Evolutionary conservation across 202 grass and related monocot genomes (phyloP).

Genomic region (Bolboschoenoplectus hybrid): DNA sequence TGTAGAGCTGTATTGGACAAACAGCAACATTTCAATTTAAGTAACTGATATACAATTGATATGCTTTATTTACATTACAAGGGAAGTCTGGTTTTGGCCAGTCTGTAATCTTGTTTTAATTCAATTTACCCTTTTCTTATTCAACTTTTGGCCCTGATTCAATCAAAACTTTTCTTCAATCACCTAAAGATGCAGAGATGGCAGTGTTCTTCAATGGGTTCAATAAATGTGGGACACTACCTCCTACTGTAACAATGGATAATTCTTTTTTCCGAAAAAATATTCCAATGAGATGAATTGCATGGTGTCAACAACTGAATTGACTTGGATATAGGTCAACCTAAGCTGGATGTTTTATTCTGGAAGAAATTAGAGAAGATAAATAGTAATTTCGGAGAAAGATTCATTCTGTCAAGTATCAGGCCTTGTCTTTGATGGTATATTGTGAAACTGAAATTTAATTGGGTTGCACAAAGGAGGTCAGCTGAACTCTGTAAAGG

Average conservation of each 20-base stretch:
- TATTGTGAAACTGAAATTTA: too few relatives aligned
- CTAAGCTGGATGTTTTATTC: too few relatives aligned
- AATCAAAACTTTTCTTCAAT: neutral
- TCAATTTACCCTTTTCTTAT: neutral
- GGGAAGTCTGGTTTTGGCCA: neutral
- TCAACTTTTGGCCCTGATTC: neutral
- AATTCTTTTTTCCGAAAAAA: too few relatives aligned
- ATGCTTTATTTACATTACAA: neutral
- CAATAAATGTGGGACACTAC: neutral
- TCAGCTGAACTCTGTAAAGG: too few relatives aligned
- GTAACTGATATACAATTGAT: neutral
- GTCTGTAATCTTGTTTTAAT: constrained; percentile 4
- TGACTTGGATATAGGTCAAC: too few relatives aligned
- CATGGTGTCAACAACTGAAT: too few relatives aligned
- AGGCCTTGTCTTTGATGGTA: too few relatives aligned
- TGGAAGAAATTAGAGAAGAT: too few relatives aligned
- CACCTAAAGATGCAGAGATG: constrained; percentile 45
- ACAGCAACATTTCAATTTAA: neutral
- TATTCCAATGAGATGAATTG: too few relatives aligned
- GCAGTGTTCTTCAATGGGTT: constrained; percentile 26
- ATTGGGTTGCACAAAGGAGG: too few relatives aligned
- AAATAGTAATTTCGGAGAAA: too few relatives aligned
- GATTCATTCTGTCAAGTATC: too few relatives aligned
- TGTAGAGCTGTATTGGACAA: constrained; percentile 44
- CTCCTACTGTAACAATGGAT: neutral